Percentiles rank a stretch among this genome's conserved stretches.
Conservation (phyloP, 2,329 filamentous ascomycete species). For the Aspergillus caelatus region DNA sequence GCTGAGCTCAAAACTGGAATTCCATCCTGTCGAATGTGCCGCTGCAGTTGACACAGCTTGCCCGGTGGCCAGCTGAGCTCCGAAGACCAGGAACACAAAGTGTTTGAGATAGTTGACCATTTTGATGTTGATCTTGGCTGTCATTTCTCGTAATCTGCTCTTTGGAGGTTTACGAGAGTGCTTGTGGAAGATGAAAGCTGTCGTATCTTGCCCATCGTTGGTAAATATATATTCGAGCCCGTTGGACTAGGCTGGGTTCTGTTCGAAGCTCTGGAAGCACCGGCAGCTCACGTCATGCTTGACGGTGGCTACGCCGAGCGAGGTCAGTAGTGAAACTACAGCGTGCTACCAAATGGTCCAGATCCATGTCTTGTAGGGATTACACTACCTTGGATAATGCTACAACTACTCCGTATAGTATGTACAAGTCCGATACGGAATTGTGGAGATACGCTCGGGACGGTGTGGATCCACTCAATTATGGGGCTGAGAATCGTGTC, state of each 20-base stretch:
- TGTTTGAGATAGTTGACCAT: slow-evolving; percentile 7
- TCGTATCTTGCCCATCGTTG: neutral
- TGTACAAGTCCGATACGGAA: neutral
- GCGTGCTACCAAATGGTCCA: neutral
- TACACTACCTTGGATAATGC: neutral
- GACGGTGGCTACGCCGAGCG: neutral
- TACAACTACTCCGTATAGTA: neutral
- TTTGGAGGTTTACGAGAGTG: neutral
- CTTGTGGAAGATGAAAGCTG: neutral
- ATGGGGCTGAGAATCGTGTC: neutral
- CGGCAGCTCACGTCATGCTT: slow-evolving; percentile 2
- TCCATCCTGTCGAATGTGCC: slow-evolving; percentile 16
- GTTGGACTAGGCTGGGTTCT: neutral
- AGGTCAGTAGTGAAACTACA: neutral
- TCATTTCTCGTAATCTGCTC: neutral
- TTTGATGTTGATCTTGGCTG: neutral
- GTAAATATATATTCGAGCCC: slow-evolving; percentile 4
- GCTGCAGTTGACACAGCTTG: slow-evolving; percentile 8
- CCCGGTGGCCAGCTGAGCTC: neutral
- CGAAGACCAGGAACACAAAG: slow-evolving; percentile 4
- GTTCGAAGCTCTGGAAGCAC: neutral
- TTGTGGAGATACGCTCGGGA: slow-evolving; percentile 2
- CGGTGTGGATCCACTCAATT: neutral
- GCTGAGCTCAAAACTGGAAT: slow-evolving; percentile 17
- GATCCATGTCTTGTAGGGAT: slow-evolving; percentile 1